Evolutionary conservation across 768 basidiomycete genomes (phyloP), one percentile per base, ranked within the genome.

Genomic region (Pleurotus sapidus): DNA sequence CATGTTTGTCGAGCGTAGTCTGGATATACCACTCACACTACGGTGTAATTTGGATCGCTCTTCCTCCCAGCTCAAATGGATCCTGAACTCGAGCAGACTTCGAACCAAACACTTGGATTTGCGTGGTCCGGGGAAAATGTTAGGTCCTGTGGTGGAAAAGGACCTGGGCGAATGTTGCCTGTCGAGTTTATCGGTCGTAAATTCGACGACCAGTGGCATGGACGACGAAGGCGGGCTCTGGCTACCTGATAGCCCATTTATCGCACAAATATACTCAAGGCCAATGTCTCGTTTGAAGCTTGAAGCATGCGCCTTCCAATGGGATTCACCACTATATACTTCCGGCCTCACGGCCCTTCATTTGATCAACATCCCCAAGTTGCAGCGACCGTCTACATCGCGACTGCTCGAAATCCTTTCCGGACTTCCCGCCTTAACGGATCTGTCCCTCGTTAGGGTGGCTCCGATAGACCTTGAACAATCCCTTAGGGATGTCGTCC

Each of bases 191-290:
- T 53, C 50, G 40, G 11, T 43, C 34, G 38, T 53, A 12, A 17
- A 39, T 38, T 5, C 8, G n/a, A 30, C 25, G 11, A 27, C 27
- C 27, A 7, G 7, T 7, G 27, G 27, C 27, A 23, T 5, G 8
- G 46, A 12, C 18, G 46, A 47, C 18, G 48, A 30, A 15, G 14
- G 12, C 25, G 48, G 27, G 18, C 7, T 53, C 38, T 53, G 30
- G 50, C 38, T 53, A 40, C 38, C 38, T n/a, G 50, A 53, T 20
- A 53, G 50, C 37, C 50, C 50, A 23, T 53, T 53, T 15, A 6
- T 53, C 18, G 48, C 48, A 30, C 48, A 49, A 15, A 15, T 30
- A 3, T 5, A 5, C 25, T 12, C n/a, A 3, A 17, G 18, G 46
- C 18, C 11, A 27, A 14, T 49, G 18, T 15, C 11, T n/a, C n/a